A percentile compares a stretch with the other conserved stretches of the same genome.
These are phyloP conservation scores for Neophaeococcomyces aloes DNA, from an alignment of 2,329 filamentous ascomycete genomes.

Conservation along the genomic window DNA sequence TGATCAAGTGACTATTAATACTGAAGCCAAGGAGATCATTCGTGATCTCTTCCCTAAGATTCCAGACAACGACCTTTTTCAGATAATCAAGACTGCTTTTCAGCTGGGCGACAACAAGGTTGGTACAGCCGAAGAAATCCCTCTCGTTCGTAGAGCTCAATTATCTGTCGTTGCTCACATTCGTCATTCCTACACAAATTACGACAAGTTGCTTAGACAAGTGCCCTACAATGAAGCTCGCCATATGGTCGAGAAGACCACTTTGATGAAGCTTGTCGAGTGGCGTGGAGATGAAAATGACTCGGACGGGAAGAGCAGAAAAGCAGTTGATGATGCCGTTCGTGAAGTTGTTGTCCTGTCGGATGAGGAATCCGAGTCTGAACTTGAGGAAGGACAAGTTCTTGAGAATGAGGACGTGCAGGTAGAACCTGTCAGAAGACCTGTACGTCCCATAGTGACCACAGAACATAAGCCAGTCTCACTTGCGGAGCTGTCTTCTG, in stretches of 20 bases:
- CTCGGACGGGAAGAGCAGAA: constrained; percentile 38
- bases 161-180: constrained; percentile 53
- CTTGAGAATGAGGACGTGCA: constrained; percentile 28
- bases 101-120: constrained; percentile 49
- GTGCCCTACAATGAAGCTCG: constrained; percentile 47
- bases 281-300: constrained; percentile 53
- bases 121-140: constrained; percentile 45
- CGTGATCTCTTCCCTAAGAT: constrained; percentile 55
- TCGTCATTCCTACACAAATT: constrained; percentile 52
- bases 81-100: constrained; percentile 52
- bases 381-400: constrained; percentile 26
- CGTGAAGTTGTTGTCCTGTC: constrained; percentile 55
- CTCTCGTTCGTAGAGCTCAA: constrained; percentile 48
- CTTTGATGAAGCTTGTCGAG: constrained; percentile 47
- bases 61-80: constrained; percentile 45
- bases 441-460: not conserved
- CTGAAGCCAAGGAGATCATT: constrained; percentile 49
- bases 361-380: constrained; percentile 44
- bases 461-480: constrained; percentile 4
- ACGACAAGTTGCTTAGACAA: constrained; percentile 47
- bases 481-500: constrained; percentile 17
- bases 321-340: constrained; percentile 51
- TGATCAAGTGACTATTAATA: constrained; percentile 39
- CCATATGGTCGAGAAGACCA: constrained; percentile 43
- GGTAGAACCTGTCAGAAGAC: constrained; percentile 25